Percentiles rank a stretch among this genome's conserved stretches.
phyloP scores from a whole-genome alignment of 176 grass and related monocot genomes.

The Oryza glaberrima region DNA sequence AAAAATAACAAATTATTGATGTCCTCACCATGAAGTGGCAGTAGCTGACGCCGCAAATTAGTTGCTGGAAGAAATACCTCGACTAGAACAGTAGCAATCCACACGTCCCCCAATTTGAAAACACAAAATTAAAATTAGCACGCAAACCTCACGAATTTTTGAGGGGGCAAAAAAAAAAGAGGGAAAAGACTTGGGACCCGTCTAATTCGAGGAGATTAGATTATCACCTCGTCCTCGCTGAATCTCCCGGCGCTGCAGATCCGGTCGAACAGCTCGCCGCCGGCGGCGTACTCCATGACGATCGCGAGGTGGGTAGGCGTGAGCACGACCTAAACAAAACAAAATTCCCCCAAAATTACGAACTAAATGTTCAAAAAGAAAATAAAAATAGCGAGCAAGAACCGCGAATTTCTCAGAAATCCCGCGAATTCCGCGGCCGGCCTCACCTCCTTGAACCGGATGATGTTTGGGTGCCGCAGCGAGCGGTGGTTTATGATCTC shows the following conservation, averaged over 20 bases:
- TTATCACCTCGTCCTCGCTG: conserved; percentile 85
- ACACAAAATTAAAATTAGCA: neutral
- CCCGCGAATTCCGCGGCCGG: no score
- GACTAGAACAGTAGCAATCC: conserved; percentile 45
- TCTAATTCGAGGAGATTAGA: neutral
- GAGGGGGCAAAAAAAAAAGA: neutral
- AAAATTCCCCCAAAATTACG: neutral
- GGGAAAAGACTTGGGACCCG: neutral
- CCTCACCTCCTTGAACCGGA: conserved; percentile 87
- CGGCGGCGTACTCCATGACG: conserved; percentile 93
- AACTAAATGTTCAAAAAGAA: neutral
- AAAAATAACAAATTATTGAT: neutral
- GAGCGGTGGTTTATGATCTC: conserved; percentile 97
- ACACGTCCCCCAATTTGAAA: neutral
- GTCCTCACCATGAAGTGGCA: conserved; percentile 93
- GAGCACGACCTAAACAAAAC: conserved; percentile 60
- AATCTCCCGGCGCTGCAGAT: conserved; percentile 91
- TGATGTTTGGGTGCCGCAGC: conserved; percentile 86
- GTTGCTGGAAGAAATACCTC: conserved; percentile 97
- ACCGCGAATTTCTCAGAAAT: neutral
- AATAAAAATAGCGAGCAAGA: neutral
- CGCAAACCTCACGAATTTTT: neutral
- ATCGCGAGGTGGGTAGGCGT: conserved; percentile 90
- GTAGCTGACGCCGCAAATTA: conserved; percentile 96
- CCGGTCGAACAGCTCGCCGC: conserved; percentile 88